phyloP scores from a whole-genome alignment of 768 basidiomycete genomes.

The Kwoniella bestiolae region DNA sequence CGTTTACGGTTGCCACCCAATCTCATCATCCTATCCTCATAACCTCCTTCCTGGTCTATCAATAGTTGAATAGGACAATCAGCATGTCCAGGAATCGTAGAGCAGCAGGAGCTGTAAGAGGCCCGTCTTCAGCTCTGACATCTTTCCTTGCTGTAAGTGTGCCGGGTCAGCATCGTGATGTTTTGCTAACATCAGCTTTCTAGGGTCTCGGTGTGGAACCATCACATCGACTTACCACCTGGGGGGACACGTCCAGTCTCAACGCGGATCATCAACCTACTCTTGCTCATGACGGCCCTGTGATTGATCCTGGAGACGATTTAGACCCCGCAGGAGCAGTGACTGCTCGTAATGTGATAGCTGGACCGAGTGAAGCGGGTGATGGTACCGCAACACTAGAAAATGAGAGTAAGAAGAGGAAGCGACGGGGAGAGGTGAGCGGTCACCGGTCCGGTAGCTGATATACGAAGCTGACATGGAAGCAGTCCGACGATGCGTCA shows the following conservation, averaged over 20 bases:
- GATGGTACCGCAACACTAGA: constrained; percentile 38
- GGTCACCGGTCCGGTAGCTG: not conserved
- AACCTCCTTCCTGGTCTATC: not conserved
- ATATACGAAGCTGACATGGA: not conserved
- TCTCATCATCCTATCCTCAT: not conserved
- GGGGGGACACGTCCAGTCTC: constrained; percentile 43
- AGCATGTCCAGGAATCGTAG: constrained; percentile 38
- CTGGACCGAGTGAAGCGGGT: constrained; percentile 44
- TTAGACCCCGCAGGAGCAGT: constrained; percentile 49
- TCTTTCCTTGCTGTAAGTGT: constrained; percentile 55
- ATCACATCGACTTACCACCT: constrained; percentile 37
- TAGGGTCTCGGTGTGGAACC: constrained; percentile 54
- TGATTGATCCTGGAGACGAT: constrained; percentile 13
- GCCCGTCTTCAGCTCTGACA: constrained; percentile 55
- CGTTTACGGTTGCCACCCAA: constrained; percentile 2
- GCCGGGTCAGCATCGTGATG: not conserved
- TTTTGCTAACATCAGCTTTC: not conserved
- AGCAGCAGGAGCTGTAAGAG: constrained; percentile 43
- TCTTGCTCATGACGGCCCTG: constrained; percentile 36
- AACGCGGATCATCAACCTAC: constrained; percentile 18
- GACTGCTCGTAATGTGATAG: constrained; percentile 44
- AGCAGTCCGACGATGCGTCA: constrained; percentile 11
- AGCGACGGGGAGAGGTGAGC: constrained; percentile 2
- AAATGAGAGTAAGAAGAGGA: constrained; percentile 11
- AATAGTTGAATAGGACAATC: not conserved